Base-by-base conservation (phyloP, 1,284 basidiomycete species). In the Cryptococcus jaspeensis region DNA sequence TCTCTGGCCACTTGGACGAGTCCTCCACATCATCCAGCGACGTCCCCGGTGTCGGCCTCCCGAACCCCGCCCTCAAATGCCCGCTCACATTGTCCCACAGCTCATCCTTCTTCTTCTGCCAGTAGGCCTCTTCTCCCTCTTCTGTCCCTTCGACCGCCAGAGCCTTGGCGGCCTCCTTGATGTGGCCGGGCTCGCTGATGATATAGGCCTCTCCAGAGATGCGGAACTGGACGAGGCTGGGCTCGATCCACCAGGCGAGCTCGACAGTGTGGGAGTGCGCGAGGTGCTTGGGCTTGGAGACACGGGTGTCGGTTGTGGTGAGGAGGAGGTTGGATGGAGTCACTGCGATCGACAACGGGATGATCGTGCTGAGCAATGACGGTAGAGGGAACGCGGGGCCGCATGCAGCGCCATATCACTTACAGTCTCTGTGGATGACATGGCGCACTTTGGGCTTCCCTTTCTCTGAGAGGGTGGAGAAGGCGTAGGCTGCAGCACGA, bases 41-140 rank as follows among this genome's bases (percentile, higher is more conserved):
- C 11, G 50, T 70, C 0, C 76, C 76, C 9, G 76, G 74, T 2
- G 59, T 46, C 0, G 75, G 75, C 39, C 75, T 55, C 4, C 64
- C 74, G 57, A 77, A 77, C n/a, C 68, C 69, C 16, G 73, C 76
- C 13, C 75, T 56, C 40, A 78, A 50, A 57, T 73, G 71, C 12
- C 73, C 73, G 47, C 65, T 70, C 43, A 75, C 66, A 12, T 46
- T 58, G 28, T 63, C 51, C 70, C 72, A 77, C 20, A 70, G 52
- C 46, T 64, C 55, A 37, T 61, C 62, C 51, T 71, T 58, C 57
- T 76, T 62, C 15, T 57, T 52, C 44, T 68, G 63, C 76, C 76
- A 78, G 61, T 61, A 77, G n/a, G 62, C 58, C 11, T 40, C 56
- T 15, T 52, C 45, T 0, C 50, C 59, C n/a, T 66, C 66, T 41